These are phyloP conservation scores for Yamadazyma atmosphaerica DNA, from an alignment of 1,139 yeast genomes.

Conservation along the genomic window DNA sequence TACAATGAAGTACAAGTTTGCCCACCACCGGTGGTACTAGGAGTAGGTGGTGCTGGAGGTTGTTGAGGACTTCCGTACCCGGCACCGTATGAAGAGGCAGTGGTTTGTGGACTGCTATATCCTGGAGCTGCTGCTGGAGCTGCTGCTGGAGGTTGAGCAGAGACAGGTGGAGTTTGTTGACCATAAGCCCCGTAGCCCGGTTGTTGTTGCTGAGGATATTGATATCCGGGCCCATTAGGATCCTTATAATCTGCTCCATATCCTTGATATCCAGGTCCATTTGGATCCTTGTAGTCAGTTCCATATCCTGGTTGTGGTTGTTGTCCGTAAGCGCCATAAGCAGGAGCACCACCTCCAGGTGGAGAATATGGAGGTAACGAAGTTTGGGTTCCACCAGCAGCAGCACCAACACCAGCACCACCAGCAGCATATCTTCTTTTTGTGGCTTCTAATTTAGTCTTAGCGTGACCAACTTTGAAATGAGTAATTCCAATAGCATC, in stretches of 20 bases:
- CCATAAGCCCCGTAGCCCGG: slow-evolving; percentile 12
- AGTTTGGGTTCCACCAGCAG: slow-evolving; percentile 13
- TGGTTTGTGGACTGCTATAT: slow-evolving; percentile 17
- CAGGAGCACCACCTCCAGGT: slow-evolving; percentile 9
- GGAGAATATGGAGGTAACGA: slow-evolving; percentile 33
- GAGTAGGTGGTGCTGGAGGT: slow-evolving; percentile 28
- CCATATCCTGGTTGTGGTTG: slow-evolving; percentile 11
- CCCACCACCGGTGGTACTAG: slow-evolving; percentile 36
- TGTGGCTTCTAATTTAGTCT: slow-evolving; percentile 77
- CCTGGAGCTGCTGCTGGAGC: slow-evolving; percentile 14
- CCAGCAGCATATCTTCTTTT: slow-evolving; percentile 67
- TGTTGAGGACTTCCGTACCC: slow-evolving; percentile 18
- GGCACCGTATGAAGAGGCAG: slow-evolving; percentile 15
- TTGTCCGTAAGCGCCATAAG: slow-evolving; percentile 22
- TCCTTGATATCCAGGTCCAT: slow-evolving; percentile 9
- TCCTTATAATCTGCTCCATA: slow-evolving; percentile 17
- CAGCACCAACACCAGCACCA: slow-evolving; percentile 30
- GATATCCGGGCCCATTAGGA: slow-evolving; percentile 19
- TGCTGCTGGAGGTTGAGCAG: slow-evolving; percentile 19
- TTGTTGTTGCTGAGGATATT: slow-evolving; percentile 7
- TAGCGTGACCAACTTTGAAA: slow-evolving; percentile 87
- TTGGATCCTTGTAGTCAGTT: slow-evolving; percentile 13
- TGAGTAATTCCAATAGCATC: slow-evolving; percentile 87
- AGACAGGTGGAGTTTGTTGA: slow-evolving; percentile 16
- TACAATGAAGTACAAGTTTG: slow-evolving; percentile 75